These are phyloP conservation scores for Saxispiralis lemnorum DNA, from an alignment of 495 filamentous ascomycete species.

Conservation along the genomic window DNA sequence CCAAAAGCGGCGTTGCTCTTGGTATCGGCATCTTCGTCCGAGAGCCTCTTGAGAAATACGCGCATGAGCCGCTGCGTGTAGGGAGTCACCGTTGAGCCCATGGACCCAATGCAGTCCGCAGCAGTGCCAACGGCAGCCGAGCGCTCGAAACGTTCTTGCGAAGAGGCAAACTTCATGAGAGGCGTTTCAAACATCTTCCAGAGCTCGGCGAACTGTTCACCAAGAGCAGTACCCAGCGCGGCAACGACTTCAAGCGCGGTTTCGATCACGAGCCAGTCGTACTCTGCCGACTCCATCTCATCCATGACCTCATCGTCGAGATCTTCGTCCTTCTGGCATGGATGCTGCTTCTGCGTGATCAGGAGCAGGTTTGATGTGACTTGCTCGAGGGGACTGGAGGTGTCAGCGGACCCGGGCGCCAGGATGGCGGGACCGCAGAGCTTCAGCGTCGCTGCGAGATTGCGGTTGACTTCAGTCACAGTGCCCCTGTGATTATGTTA, in stretches of 20 bases:
- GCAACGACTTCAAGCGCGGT: slow-evolving; percentile 80
- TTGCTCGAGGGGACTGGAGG: slow-evolving; percentile 28
- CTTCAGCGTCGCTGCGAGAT: slow-evolving; percentile 82
- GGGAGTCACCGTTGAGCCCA: slow-evolving; percentile 59
- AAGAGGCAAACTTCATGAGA: slow-evolving; percentile 69
- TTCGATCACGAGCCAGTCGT: slow-evolving; percentile 92
- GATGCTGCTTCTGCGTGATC: slow-evolving; percentile 74
- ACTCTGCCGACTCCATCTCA: slow-evolving; percentile 74
- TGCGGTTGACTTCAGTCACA: slow-evolving; percentile 89
- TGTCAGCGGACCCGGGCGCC: slow-evolving; percentile 25
- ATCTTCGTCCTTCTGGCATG: slow-evolving; percentile 71
- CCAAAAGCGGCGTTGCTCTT: slow-evolving; percentile 91
- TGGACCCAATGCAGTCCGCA: slow-evolving; percentile 76
- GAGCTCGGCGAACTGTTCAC: slow-evolving; percentile 60
- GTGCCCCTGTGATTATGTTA: slow-evolving; percentile 41
- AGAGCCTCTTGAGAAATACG: slow-evolving; percentile 68
- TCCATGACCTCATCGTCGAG: slow-evolving; percentile 47
- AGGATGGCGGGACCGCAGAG: slow-evolving; percentile 74
- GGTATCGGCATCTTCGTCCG: slow-evolving; percentile 78
- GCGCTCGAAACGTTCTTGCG: slow-evolving; percentile 68
- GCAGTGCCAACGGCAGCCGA: slow-evolving; percentile 77
- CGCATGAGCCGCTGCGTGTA: slow-evolving; percentile 58
- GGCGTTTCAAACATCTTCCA: slow-evolving; percentile 91
- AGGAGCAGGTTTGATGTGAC: slow-evolving; percentile 48
- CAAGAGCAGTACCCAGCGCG: slow-evolving; percentile 65